phyloP scores from a whole-genome alignment of 2,329 filamentous ascomycete genomes.

The Aspergillus sp. region DNA sequence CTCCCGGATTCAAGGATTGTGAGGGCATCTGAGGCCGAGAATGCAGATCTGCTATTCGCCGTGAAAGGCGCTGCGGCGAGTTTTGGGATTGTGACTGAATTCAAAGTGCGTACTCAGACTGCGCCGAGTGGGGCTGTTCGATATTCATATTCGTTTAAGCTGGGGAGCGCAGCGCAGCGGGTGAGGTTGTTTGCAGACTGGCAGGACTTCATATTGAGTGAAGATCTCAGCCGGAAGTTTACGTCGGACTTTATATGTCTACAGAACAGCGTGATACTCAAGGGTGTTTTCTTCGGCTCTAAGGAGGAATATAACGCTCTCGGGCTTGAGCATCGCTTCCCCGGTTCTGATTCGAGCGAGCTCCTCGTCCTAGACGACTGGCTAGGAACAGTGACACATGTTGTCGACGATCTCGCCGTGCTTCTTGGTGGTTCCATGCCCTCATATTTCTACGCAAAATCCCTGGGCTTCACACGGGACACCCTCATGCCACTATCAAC shows the following conservation, averaged over 20 bases:
- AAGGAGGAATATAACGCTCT: constrained; percentile 48
- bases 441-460: constrained; percentile 52
- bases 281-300: constrained; percentile 56
- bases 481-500: constrained; percentile 42
- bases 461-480: constrained; percentile 47
- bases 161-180: constrained; percentile 44
- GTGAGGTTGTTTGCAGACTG: constrained; percentile 49
- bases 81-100: constrained; percentile 35
- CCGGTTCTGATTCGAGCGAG: constrained; percentile 11
- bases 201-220: constrained; percentile 52
- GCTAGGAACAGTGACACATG: constrained; percentile 19
- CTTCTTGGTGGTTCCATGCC: constrained; percentile 33
- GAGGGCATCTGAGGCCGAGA: constrained; percentile 19
- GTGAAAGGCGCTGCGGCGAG: constrained; percentile 32
- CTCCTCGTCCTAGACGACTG: constrained; percentile 22
- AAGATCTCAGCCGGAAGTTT: constrained; percentile 52
- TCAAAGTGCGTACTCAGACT: constrained; percentile 30
- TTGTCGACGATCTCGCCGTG: constrained; percentile 20
- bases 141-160: constrained; percentile 52
- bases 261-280: constrained; percentile 50
- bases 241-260: constrained; percentile 51
- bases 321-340: constrained; percentile 20
- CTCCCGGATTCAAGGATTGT: constrained; percentile 34
- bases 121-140: constrained; percentile 45
- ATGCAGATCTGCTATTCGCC: constrained; percentile 30